Percentiles rank a stretch among this genome's conserved stretches.
phyloP scores from a whole-genome alignment of 495 filamentous ascomycete species.

The Wilcoxina mikolae region DNA sequence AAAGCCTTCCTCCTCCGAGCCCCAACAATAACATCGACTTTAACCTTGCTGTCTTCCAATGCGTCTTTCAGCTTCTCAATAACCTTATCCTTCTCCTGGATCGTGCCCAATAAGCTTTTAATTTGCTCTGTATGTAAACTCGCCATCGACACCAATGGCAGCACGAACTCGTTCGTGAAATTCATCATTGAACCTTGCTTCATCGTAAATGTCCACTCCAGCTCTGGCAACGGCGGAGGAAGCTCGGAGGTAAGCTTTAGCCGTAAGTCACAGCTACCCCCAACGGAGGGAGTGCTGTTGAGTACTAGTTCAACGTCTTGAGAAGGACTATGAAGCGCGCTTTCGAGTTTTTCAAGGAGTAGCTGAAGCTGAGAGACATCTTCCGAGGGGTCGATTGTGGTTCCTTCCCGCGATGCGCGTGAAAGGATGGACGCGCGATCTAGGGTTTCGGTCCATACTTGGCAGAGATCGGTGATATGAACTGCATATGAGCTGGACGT shows the following conservation, averaged over 20 bases:
- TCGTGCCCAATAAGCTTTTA: conserved; percentile 38
- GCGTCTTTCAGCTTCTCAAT: conserved; percentile 65
- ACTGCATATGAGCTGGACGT: conserved; percentile 49
- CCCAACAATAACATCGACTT: conserved; percentile 55
- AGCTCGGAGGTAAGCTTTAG: conserved; percentile 46
- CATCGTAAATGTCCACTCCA: conserved; percentile 55
- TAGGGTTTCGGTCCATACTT: conserved; percentile 68
- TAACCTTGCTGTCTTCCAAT: conserved; percentile 51
- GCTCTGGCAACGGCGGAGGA: conserved; percentile 50
- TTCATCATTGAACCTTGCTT: conserved; percentile 31
- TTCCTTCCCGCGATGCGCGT: conserved; percentile 49
- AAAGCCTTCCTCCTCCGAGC: conserved; percentile 44
- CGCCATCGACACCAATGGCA: conserved; percentile 48
- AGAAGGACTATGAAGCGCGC: conserved; percentile 39
- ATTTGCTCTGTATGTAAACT: conserved; percentile 34
- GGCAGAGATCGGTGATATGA: conserved; percentile 67
- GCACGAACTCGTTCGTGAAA: conserved; percentile 46
- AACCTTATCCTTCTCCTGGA: conserved; percentile 65
- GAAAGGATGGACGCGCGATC: conserved; percentile 46
- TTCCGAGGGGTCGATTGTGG: conserved; percentile 76
- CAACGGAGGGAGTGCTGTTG: conserved; percentile 9
- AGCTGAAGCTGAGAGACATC: conserved; percentile 53
- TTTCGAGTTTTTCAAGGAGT: conserved; percentile 52
- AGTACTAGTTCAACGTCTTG: background rate
- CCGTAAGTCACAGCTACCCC: conserved; percentile 33